phyloP scores from a whole-genome alignment of 192 early-diverging fungal genomes.

The Thamnidium elegans region DNA sequence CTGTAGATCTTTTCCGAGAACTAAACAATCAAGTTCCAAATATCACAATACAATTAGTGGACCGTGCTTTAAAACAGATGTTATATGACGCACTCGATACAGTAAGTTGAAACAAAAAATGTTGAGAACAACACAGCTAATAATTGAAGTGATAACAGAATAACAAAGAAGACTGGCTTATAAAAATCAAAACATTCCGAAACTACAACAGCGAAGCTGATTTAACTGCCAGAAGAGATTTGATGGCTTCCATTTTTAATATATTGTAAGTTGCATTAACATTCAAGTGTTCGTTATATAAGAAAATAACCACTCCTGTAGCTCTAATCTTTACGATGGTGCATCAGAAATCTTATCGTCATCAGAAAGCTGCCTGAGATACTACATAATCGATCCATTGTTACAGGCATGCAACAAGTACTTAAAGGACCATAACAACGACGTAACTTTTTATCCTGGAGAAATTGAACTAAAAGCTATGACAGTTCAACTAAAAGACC shows the following conservation, averaged over 20 bases:
- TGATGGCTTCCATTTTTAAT: slow-evolving; percentile 11
- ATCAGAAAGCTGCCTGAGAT: slow-evolving; percentile 10
- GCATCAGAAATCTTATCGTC: slow-evolving; percentile 9
- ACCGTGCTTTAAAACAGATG: slow-evolving; percentile 3
- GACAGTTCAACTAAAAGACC: slow-evolving; percentile 6
- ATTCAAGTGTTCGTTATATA: slow-evolving; percentile 17
- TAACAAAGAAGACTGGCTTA: slow-evolving; percentile 14
- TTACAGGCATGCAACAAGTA: slow-evolving; percentile 17
- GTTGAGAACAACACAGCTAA: slow-evolving; percentile 15
- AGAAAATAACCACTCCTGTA: slow-evolving; percentile 12
- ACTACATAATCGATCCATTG: slow-evolving; percentile 4
- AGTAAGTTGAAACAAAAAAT: slow-evolving; percentile 21
- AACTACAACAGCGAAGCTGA: slow-evolving; percentile 7
- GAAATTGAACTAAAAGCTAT: slow-evolving; percentile 15
- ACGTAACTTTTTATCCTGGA: slow-evolving; percentile 11
- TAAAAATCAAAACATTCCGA: slow-evolving; percentile 5
- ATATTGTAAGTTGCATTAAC: slow-evolving; percentile 19
- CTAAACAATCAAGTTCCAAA: slow-evolving; percentile 15
- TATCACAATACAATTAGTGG: slow-evolving; percentile 13
- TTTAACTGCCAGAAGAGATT: slow-evolving; percentile 13
- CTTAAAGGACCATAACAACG: not conserved
- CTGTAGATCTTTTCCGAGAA: slow-evolving; percentile 11
- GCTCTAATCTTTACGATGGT: slow-evolving; percentile 9
- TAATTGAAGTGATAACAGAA: slow-evolving; percentile 10
- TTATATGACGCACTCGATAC: slow-evolving; percentile 18